Conservation (phyloP, 345 rosid species). For the Lepidium didymum region DNA sequence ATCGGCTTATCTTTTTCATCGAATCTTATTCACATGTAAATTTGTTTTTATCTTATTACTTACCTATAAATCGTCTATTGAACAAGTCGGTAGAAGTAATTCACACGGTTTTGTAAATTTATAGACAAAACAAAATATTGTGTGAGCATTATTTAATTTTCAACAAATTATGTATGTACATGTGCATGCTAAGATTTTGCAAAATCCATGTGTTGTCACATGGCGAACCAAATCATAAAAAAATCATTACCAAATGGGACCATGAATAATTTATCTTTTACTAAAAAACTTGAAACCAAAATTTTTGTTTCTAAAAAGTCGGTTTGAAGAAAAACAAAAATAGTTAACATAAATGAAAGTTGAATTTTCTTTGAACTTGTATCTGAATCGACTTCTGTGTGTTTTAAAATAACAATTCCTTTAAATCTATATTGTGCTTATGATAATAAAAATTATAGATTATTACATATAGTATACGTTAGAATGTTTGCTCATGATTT, state of each 20-base stretch:
- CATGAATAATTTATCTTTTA: not conserved
- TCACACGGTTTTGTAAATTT: not conserved
- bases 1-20: not conserved
- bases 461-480: no score
- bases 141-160: not conserved
- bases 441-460: no score
- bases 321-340: not conserved
- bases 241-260: constrained; percentile 8
- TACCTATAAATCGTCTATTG: not conserved
- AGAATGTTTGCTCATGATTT: no score
- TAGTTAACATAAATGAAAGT: not conserved
- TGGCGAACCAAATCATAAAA: not conserved
- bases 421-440: no score
- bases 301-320: not conserved
- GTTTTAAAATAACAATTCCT: not conserved
- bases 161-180: not conserved
- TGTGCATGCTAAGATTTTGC: not conserved
- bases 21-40: not conserved
- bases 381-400: not conserved
- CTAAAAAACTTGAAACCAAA: not conserved
- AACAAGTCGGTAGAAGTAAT: not conserved
- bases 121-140: not conserved
- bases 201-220: constrained; percentile 27
- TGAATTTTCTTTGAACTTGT: not conserved
- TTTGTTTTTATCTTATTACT: not conserved